These are phyloP conservation scores for Litchi chinensis DNA, from an alignment of 345 rosid genomes.

Conservation along the genomic window DNA sequence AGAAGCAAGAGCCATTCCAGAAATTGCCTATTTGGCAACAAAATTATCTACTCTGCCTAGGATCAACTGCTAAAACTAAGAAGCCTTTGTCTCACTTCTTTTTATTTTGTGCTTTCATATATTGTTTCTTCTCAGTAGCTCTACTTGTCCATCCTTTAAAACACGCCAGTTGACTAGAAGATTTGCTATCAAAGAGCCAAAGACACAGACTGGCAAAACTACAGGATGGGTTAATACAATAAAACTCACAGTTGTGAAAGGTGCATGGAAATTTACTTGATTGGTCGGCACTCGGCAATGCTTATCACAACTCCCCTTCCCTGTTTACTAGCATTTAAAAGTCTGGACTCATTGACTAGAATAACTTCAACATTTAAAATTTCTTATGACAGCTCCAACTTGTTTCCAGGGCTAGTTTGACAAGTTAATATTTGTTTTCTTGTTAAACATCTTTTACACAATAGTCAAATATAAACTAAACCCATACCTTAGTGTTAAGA, in stretches of 20 bases:
- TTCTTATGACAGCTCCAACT: not conserved
- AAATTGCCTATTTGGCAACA: not conserved
- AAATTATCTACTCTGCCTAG: too few species aligned
- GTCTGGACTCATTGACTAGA: not conserved
- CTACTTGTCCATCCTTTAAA: not conserved
- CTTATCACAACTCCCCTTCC: not conserved
- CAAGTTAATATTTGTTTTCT: not conserved
- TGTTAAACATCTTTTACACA: too few species aligned
- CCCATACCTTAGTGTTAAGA: too few species aligned
- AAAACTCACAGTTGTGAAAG: not conserved
- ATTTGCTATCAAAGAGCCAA: not conserved
- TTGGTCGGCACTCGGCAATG: not conserved
- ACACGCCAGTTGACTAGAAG: constrained; percentile 9
- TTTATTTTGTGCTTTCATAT: too few species aligned
- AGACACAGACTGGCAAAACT: not conserved
- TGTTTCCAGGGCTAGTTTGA: not conserved
- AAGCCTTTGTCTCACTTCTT: not conserved
- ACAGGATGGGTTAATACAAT: not conserved
- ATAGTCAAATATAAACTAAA: too few species aligned
- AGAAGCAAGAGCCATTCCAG: not conserved
- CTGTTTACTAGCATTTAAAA: not conserved
- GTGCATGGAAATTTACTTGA: not conserved
- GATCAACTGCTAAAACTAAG: not conserved
- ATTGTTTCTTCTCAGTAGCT: not conserved
- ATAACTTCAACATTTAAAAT: not conserved